These are phyloP conservation scores for Scheffersomyces cryptocercus DNA, from an alignment of 1,139 yeast genomes.

Conservation along the genomic window DNA sequence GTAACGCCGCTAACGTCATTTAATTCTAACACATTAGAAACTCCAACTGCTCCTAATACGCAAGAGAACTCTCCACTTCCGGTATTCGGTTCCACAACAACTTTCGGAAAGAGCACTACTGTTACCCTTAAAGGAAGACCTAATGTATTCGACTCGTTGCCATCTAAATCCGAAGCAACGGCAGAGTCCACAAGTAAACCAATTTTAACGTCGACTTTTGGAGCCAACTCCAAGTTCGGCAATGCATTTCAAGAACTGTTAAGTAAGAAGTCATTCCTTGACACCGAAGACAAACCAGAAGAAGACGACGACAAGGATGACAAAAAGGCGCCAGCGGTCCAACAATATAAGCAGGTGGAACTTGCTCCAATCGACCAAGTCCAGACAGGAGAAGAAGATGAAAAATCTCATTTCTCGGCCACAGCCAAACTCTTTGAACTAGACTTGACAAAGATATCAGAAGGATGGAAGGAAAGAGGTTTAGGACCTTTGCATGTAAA, in stretches of 20 bases:
- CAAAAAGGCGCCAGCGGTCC: constrained; percentile 17
- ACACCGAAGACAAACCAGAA: constrained; percentile 15
- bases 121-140: constrained; percentile 26
- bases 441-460: constrained; percentile 59
- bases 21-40: constrained; percentile 6
- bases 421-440: constrained; percentile 81
- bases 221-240: constrained; percentile 59
- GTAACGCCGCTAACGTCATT: constrained; percentile 25
- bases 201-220: constrained; percentile 36
- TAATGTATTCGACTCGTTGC: constrained; percentile 37
- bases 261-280: constrained; percentile 57
- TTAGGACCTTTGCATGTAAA: constrained; percentile 85
- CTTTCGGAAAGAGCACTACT: constrained; percentile 52
- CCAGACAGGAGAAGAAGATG: constrained; percentile 91
- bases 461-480: constrained; percentile 97
- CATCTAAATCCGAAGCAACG: constrained; percentile 8
- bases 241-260: constrained; percentile 56
- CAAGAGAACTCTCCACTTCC: constrained; percentile 16
- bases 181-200: constrained; percentile 3
- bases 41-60: constrained; percentile 12
- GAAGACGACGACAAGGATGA: constrained; percentile 5
- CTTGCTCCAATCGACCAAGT: constrained; percentile 53
- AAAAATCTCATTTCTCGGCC: constrained; percentile 64
- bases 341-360: constrained; percentile 52
- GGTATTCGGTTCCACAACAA: constrained; percentile 48